Evolutionary conservation across 2,329 filamentous ascomycete genomes (phyloP).

Genomic region (Curvularia lunata): DNA sequence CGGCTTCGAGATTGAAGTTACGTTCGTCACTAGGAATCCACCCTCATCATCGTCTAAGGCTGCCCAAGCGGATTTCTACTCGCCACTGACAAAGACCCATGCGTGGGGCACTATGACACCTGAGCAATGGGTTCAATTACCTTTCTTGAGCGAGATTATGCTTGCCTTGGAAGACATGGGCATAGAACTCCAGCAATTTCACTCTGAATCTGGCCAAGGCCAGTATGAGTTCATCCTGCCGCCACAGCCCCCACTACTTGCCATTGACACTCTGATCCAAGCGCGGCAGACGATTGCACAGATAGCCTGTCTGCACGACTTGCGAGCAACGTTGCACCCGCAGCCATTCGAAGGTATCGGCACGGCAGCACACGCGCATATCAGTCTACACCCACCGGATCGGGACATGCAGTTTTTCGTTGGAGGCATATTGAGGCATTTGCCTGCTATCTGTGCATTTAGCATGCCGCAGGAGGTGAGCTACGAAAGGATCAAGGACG

Average conservation of each 20-base stretch:
- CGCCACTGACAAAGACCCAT: conserved; percentile 67
- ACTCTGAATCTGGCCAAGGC: conserved; percentile 73
- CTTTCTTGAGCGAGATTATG: conserved; percentile 70
- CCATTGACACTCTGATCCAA: conserved; percentile 74
- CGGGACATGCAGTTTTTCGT: conserved; percentile 70
- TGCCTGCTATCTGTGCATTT: conserved; percentile 72
- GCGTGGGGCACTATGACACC: conserved; percentile 72
- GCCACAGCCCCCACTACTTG: conserved; percentile 66
- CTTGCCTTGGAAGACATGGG: conserved; percentile 64
- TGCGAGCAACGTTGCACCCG: conserved; percentile 75
- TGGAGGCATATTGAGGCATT: conserved; percentile 70
- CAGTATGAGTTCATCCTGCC: conserved; percentile 81
- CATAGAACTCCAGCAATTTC: conserved; percentile 74
- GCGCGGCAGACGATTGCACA: conserved; percentile 72
- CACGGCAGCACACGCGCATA: conserved; percentile 72
- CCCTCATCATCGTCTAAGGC: conserved; percentile 24
- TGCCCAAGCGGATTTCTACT: conserved; percentile 37
- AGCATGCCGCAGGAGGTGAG: conserved; percentile 69
- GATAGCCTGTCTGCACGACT: conserved; percentile 66
- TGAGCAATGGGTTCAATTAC: conserved; percentile 65
- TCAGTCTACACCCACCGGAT: conserved; percentile 65
- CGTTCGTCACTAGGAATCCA: conserved; percentile 65
- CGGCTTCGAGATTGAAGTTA: conserved; percentile 83
- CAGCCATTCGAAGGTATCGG: conserved; percentile 69
- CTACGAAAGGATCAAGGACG: conserved; percentile 73